A percentile compares a stretch with the other conserved stretches of the same genome.
phyloP scores from a whole-genome alignment of 257 asterid species.

The Przewalskia tangutica region DNA sequence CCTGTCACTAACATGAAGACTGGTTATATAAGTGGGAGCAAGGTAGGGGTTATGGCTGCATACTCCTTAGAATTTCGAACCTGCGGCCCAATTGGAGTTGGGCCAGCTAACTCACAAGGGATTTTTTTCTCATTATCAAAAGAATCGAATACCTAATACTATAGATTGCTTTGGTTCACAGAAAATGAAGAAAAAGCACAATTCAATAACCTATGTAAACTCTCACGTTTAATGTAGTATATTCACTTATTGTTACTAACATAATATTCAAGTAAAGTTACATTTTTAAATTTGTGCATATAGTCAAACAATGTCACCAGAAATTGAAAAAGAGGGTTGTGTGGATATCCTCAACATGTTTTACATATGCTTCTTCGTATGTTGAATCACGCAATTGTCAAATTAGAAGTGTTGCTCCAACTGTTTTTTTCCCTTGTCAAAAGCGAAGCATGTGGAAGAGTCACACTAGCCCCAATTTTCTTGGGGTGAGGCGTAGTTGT shows the following conservation, averaged over 20 bases:
- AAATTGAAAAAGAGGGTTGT: too few relatives aligned
- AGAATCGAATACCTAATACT: neutral
- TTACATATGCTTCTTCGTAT: too few relatives aligned
- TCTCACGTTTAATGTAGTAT: too few relatives aligned
- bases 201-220: neutral
- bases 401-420: too few relatives aligned
- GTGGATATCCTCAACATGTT: too few relatives aligned
- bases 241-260: too few relatives aligned
- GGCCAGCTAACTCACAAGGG: neutral
- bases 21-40: neutral
- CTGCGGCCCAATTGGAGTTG: neutral
- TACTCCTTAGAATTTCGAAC: neutral
- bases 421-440: too few relatives aligned
- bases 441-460: neutral
- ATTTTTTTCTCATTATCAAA: neutral
- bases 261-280: too few relatives aligned
- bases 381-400: neutral
- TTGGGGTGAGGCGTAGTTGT: too few relatives aligned
- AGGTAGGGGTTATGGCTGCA: neutral
- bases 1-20: neutral
- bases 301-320: too few relatives aligned
- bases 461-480: neutral
- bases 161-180: neutral
- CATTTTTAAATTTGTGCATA: too few relatives aligned
- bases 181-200: neutral